A percentile compares a stretch with the other conserved stretches of the same genome.
phyloP scores from a whole-genome alignment of 2,329 filamentous ascomycete species.

The Aspergillus intermedius region DNA sequence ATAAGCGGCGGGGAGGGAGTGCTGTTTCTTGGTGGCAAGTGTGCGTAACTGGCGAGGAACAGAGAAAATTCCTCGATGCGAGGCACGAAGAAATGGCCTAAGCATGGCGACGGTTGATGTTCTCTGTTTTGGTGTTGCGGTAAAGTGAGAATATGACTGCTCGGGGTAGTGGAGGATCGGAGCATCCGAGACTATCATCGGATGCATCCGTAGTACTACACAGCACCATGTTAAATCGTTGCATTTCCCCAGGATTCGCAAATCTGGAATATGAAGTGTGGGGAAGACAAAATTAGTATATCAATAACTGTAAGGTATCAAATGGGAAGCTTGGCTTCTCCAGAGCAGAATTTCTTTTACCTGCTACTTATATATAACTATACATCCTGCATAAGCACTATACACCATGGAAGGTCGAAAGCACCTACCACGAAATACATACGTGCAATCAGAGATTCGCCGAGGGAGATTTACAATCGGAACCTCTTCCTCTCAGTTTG shows the following conservation, averaged over 20 bases:
- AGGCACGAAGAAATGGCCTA: neutral
- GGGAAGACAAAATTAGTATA: no score
- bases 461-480: constrained; percentile 3
- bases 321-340: neutral
- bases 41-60: neutral
- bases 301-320: no score
- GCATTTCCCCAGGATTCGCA: no score
- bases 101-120: neutral
- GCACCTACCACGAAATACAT: neutral
- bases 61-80: neutral
- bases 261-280: no score
- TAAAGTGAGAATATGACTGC: neutral
- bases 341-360: neutral
- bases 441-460: constrained; percentile 1
- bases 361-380: no score
- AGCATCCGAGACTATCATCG: neutral
- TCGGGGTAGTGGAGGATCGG: no score
- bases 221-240: no score
- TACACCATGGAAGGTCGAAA: neutral
- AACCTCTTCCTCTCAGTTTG: constrained; percentile 3
- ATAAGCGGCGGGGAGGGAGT: constrained; percentile 49
- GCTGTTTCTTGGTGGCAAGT: constrained; percentile 15
- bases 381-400: no score
- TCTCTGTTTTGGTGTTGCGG: neutral
- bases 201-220: neutral